phyloP scores from a whole-genome alignment of 192 early-diverging fungal genomes.

The Coemansia sp. region DNA sequence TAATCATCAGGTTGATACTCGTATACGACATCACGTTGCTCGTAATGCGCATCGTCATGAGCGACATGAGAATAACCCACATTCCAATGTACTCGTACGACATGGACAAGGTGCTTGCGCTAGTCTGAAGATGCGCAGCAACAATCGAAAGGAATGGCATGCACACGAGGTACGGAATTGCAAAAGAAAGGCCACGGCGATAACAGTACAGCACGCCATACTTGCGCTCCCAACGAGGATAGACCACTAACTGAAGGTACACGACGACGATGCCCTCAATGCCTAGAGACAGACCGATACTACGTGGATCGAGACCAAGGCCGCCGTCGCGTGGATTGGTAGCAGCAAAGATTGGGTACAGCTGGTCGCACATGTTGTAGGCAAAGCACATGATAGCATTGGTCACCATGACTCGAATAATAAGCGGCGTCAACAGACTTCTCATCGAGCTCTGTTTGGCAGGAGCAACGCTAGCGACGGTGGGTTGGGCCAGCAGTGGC shows the following conservation, averaged over 20 bases:
- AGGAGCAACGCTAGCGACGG: not conserved
- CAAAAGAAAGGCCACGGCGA: conserved; percentile 18
- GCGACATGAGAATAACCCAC: conserved; percentile 22
- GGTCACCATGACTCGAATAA: conserved; percentile 14
- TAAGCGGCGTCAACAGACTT: conserved; percentile 20
- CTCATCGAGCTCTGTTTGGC: conserved; percentile 7
- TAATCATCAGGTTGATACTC: conserved; percentile 32
- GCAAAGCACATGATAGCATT: conserved; percentile 30
- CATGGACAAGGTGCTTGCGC: not conserved
- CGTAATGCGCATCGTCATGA: conserved; percentile 18
- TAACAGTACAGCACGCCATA: conserved; percentile 50
- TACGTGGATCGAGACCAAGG: conserved; percentile 48
- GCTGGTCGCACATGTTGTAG: conserved; percentile 26
- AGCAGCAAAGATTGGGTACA: conserved; percentile 49
- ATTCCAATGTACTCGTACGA: conserved; percentile 7
- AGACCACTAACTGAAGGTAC: conserved; percentile 51
- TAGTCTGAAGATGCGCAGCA: not conserved
- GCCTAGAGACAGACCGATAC: conserved; percentile 54
- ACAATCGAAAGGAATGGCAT: conserved; percentile 12
- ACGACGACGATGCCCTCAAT: conserved; percentile 41
- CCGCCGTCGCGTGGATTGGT: conserved; percentile 46
- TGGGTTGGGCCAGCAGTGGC: conserved; percentile 7
- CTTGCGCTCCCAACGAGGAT: conserved; percentile 40
- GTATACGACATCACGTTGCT: conserved; percentile 29
- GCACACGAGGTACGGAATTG: conserved; percentile 8